phyloP scores from a whole-genome alignment of 2,329 filamentous ascomycete genomes.

The Thielaviopsis populi region DNA sequence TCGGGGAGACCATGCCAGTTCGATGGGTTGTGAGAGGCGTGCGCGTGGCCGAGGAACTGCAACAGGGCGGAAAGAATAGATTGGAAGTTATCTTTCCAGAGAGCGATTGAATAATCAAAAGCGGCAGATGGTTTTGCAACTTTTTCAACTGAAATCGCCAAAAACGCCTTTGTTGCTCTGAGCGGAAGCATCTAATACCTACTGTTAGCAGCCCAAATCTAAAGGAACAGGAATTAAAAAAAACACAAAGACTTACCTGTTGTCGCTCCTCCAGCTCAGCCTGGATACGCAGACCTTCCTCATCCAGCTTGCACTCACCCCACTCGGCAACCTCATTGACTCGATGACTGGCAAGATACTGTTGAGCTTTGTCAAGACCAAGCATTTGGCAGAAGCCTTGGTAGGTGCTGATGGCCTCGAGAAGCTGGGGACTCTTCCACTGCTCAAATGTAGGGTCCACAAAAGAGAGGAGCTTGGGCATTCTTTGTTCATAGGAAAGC shows the following conservation, averaged over 20 bases:
- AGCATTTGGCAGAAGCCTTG: conserved; percentile 65
- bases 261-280: conserved; percentile 61
- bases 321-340: conserved; percentile 71
- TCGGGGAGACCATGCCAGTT: conserved; percentile 67
- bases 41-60: conserved; percentile 74
- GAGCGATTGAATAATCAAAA: conserved; percentile 57
- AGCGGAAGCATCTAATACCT: conserved; percentile 51
- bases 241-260: conserved; percentile 27
- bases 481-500: conserved; percentile 54
- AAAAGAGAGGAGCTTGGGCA: conserved; percentile 59
- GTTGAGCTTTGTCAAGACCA: conserved; percentile 63
- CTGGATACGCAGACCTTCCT: conserved; percentile 65
- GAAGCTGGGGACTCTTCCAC: conserved; percentile 61
- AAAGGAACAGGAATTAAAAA: too few relatives aligned
- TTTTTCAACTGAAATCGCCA: conserved; percentile 87
- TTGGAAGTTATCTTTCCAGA: conserved; percentile 80
- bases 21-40: conserved; percentile 73
- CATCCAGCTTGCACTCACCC: conserved; percentile 61
- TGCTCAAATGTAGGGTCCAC: conserved; percentile 65
- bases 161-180: conserved; percentile 74
- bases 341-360: conserved; percentile 58
- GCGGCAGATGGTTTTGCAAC: conserved; percentile 57
- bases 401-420: conserved; percentile 56
- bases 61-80: conserved; percentile 73
- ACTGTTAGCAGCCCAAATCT: too few relatives aligned